These are phyloP conservation scores for Limtongia smithiae DNA, from an alignment of 805 yeast species.

Conservation along the genomic window DNA sequence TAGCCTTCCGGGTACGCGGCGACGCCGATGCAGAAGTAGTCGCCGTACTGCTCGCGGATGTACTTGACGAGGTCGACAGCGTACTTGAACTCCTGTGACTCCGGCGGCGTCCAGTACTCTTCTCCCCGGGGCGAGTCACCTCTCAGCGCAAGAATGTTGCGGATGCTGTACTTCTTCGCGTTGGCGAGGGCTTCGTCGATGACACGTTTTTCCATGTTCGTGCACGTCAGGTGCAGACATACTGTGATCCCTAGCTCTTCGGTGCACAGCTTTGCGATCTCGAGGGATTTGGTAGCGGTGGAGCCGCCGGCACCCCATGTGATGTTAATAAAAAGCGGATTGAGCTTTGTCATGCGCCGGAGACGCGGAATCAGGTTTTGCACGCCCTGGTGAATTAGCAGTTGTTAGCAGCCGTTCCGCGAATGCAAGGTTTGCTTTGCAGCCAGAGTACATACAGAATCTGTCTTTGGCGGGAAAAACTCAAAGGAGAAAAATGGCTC, in stretches of 20 bases:
- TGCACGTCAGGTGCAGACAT: conserved; percentile 92
- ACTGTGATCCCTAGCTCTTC: conserved; percentile 77
- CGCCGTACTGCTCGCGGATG: conserved; percentile 66
- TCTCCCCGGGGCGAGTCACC: conserved; percentile 91
- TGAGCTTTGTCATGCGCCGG: conserved; percentile 80
- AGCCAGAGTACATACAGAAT: conserved; percentile 43
- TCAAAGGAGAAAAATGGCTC: conserved; percentile 79
- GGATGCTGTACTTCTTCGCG: conserved; percentile 75
- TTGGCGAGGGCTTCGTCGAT: conserved; percentile 73
- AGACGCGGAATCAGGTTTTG: conserved; percentile 81
- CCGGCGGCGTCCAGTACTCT: conserved; percentile 52
- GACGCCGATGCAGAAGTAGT: conserved; percentile 88
- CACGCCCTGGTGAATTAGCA: conserved; percentile 50
- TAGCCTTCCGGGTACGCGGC: conserved; percentile 99
- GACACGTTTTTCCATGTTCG: conserved; percentile 74
- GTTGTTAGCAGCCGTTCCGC: not conserved
- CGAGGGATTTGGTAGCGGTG: conserved; percentile 80
- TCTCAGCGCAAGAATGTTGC: conserved; percentile 85
- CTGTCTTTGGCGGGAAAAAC: conserved; percentile 97
- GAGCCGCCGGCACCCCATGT: conserved; percentile 99
- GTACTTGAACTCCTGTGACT: conserved; percentile 53
- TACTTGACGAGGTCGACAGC: conserved; percentile 87
- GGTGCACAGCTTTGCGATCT: conserved; percentile 74
- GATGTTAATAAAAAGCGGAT: conserved; percentile 84
- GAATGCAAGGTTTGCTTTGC: too few relatives aligned